phyloP scores from a whole-genome alignment of 495 filamentous ascomycete species.

The Xylaria sp. region DNA sequence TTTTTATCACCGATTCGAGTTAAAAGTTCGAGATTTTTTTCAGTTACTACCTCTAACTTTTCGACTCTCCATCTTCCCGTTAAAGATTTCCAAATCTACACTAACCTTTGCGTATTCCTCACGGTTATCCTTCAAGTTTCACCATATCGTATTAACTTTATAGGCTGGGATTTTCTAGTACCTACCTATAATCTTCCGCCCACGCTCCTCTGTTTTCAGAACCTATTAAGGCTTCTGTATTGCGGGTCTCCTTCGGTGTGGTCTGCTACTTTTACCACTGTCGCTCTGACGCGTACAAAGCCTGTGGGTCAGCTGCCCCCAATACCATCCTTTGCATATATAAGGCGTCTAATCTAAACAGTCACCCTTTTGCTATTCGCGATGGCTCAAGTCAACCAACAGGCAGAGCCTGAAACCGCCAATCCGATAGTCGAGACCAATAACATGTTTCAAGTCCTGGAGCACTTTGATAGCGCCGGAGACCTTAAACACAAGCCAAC shows the following conservation, averaged over 20 bases:
- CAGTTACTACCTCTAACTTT: not conserved
- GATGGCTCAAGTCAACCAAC: not conserved
- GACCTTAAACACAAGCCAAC: not conserved
- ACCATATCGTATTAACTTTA: too few species aligned
- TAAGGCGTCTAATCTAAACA: not conserved
- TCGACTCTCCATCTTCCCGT: not conserved
- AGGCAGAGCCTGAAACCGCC: not conserved
- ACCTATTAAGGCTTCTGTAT: not conserved
- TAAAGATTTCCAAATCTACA: not conserved
- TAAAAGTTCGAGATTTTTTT: not conserved
- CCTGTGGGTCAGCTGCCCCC: not conserved
- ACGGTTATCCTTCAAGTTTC: too few species aligned
- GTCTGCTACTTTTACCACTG: not conserved
- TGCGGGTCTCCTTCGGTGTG: not conserved
- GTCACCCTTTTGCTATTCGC: not conserved
- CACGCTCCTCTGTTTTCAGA: not conserved
- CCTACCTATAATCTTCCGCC: not conserved
- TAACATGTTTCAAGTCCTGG: not conserved
- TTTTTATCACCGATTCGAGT: not conserved
- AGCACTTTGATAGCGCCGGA: not conserved
- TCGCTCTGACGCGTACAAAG: not conserved
- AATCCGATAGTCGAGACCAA: not conserved
- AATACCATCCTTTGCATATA: not conserved
- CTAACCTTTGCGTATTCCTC: not conserved
- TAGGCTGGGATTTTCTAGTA: too few species aligned